Conservation (phyloP, 139 green algal species). For the Auxenochlorella pyrenoidosa region DNA sequence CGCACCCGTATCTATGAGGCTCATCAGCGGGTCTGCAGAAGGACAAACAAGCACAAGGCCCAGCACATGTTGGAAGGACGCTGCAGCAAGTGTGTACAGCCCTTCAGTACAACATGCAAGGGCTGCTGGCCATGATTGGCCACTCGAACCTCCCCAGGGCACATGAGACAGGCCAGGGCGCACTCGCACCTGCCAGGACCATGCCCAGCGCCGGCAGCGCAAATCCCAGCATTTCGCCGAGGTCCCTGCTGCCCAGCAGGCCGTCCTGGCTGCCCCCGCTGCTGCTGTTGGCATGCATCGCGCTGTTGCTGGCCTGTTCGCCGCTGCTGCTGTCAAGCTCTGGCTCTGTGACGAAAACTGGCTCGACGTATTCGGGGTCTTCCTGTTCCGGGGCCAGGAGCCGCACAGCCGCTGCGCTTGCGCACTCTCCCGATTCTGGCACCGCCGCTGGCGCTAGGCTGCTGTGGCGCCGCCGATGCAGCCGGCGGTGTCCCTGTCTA, state of each 20-base stretch:
- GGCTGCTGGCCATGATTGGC: too few species aligned
- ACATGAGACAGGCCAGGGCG: too few species aligned
- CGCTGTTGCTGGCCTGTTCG: not conserved
- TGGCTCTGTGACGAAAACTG: too few species aligned
- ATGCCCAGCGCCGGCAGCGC: constrained; percentile 64
- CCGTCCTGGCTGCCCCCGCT: too few species aligned
- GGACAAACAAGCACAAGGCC: not conserved
- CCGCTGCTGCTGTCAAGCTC: not conserved
- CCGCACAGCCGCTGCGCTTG: too few species aligned
- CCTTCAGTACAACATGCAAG: too few species aligned
- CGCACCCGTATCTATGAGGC: constrained; percentile 67
- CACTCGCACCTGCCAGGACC: constrained; percentile 47
- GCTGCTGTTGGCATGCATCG: not conserved
- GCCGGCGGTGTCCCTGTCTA: not conserved
- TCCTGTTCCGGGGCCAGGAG: too few species aligned
- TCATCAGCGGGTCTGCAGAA: constrained; percentile 71
- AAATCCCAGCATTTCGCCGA: constrained; percentile 45
- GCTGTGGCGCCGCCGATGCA: not conserved
- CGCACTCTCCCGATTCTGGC: not conserved
- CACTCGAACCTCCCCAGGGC: too few species aligned
- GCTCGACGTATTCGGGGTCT: too few species aligned
- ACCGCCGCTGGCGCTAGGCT: not conserved
- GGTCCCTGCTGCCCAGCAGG: not conserved
- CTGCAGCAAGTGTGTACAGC: too few species aligned
- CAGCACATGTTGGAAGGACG: too few species aligned